These are phyloP conservation scores for Candida xiaguanensis DNA, from an alignment of 805 yeast species.

Conservation along the genomic window DNA sequence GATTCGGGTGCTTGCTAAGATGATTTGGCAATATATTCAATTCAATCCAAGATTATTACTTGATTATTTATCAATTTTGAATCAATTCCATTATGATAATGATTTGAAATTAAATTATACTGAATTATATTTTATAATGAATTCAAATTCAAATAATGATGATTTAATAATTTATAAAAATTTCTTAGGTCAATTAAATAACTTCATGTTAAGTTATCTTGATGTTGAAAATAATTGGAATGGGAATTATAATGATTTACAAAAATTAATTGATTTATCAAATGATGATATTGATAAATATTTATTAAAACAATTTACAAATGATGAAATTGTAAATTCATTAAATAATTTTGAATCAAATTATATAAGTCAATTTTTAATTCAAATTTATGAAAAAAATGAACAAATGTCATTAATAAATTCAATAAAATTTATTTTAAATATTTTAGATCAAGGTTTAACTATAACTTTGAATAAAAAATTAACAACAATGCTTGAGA, in stretches of 20 bases:
- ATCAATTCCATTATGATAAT: not conserved
- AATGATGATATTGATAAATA: constrained; percentile 2
- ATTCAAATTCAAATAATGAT: constrained; percentile 3
- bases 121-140: constrained; percentile 5
- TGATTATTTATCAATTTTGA: not conserved
- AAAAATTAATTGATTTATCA: constrained; percentile 1
- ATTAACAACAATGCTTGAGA: not conserved
- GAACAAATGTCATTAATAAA: constrained; percentile 1
- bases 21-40: not conserved
- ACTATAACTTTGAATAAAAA: not conserved
- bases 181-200: constrained; percentile 2
- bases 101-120: constrained; percentile 1
- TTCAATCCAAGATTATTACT: not conserved
- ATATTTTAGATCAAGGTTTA: constrained; percentile 20
- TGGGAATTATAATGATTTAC: not conserved
- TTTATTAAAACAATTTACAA: constrained; percentile 1
- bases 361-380: not conserved
- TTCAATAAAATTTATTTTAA: constrained; percentile 18
- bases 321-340: not conserved
- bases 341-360: not conserved
- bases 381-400: not conserved
- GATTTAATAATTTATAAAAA: not conserved
- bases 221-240: not conserved
- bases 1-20: not conserved
- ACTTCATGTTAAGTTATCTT: not conserved